Conservation (phyloP, 768 basidiomycete genomes). For the Leccinum broughii region DNA sequence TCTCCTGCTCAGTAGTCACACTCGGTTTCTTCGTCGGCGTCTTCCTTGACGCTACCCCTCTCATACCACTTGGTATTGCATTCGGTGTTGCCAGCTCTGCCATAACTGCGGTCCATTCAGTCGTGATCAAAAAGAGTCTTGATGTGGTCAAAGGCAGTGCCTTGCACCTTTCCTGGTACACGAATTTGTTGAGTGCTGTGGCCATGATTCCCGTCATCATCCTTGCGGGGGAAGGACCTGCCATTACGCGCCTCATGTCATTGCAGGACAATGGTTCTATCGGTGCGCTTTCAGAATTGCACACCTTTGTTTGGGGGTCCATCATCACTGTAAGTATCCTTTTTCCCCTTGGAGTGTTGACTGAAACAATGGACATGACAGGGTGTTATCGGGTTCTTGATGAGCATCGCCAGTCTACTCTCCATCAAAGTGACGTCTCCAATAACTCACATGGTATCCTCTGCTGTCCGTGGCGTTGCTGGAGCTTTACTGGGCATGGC, state of each 20-base stretch:
- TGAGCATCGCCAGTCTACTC: conserved; percentile 89
- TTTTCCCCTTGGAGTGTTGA: neutral
- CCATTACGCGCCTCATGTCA: conserved; percentile 60
- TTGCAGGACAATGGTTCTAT: conserved; percentile 41
- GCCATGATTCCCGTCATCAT: conserved; percentile 73
- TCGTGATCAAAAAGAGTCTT: conserved; percentile 89
- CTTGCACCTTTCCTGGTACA: conserved; percentile 87
- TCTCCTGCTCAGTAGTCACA: conserved; percentile 81
- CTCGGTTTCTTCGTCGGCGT: conserved; percentile 90
- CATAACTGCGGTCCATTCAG: conserved; percentile 89
- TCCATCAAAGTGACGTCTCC: conserved; percentile 98
- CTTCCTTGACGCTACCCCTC: conserved; percentile 66
- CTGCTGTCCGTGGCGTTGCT: conserved; percentile 91
- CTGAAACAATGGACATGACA: conserved; percentile 28
- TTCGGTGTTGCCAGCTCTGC: conserved; percentile 85
- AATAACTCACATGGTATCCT: conserved; percentile 96
- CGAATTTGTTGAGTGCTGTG: conserved; percentile 77
- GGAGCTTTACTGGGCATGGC: conserved; percentile 82
- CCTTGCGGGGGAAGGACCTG: conserved; percentile 73
- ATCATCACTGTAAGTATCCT: conserved; percentile 61
- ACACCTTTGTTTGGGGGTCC: conserved; percentile 79
- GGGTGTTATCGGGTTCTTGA: conserved; percentile 89
- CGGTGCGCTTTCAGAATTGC: conserved; percentile 47
- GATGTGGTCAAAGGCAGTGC: conserved; percentile 81
- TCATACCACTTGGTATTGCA: conserved; percentile 63